Conservation (phyloP, 345 rosid genomes). For the Lenwebbia sp. region DNA sequence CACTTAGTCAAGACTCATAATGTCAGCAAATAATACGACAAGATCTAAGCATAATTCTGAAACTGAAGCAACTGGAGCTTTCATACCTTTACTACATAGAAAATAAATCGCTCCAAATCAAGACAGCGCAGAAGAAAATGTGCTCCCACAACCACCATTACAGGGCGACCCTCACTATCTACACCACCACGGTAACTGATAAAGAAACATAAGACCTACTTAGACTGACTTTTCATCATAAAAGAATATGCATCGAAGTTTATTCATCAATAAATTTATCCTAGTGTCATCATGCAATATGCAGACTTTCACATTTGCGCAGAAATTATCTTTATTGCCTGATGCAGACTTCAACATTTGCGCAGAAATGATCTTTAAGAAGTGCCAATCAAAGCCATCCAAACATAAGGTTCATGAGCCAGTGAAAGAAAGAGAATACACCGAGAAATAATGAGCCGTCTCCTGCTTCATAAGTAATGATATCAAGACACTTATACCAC, state of each 20-base stretch:
- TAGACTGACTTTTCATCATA: neutral
- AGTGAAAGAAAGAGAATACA: neutral
- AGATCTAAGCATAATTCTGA: neutral
- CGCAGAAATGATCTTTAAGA: neutral
- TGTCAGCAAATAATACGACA: neutral
- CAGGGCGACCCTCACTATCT: constrained; percentile 87
- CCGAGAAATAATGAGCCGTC: neutral
- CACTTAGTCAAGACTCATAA: neutral
- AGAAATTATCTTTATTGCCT: too few species aligned
- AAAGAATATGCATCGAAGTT: neutral
- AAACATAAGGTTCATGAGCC: neutral
- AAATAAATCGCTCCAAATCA: constrained; percentile 84
- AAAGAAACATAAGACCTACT: constrained; percentile 6
- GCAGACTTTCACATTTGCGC: neutral
- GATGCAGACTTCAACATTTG: neutral
- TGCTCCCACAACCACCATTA: constrained; percentile 98
- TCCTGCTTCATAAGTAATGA: neutral
- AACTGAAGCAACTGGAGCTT: neutral
- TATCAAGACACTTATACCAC: neutral
- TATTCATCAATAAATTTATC: neutral
- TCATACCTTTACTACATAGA: constrained; percentile 65
- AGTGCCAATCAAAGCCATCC: neutral
- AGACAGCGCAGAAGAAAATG: constrained; percentile 93
- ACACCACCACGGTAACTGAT: constrained; percentile 96
- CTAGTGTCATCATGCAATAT: neutral